Base-by-base conservation (phyloP, 441 rosid species). In the Bocquillonia castaneifolia region DNA sequence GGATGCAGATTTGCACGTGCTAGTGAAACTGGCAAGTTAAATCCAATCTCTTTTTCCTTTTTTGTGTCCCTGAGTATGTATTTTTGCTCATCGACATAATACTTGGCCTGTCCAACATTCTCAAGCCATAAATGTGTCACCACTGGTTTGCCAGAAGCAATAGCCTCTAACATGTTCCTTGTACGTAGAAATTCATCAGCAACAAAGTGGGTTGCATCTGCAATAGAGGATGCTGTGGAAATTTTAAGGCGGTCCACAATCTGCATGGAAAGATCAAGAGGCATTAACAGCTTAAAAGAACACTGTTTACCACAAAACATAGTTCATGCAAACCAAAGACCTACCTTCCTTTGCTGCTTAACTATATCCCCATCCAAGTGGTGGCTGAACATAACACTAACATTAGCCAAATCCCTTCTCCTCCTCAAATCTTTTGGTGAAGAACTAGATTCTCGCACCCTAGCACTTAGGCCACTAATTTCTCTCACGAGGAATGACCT, bases 101-200 rank as follows among this genome's bases (percentile, higher is more conserved):
- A 83, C 52, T 83, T 82, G 60, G 83, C 95, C 72, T 81, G 85
- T 54, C 80, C 85, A 69, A 88, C 78, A 79, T 90, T 82, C 83
- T 90, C 90, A 64, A 92, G 90, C 96, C 96, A 90, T 67, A 84
- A 78, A 77, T 80, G 90, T 25, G 96, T 86, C 72, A 92, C 93
- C 76, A 92, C 87, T 68, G 90, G 91, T 77, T 88, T 92, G 18
- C 95, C 98, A 69, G 79, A 79, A 76, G 89, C 95, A 71, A 92
- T 88, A 59, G 95, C 90, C 76, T 88, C 93, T 72, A 92, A 68
- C 96, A 90, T 92, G 77, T 92, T 88, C 77, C 96, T 83, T 51
- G 98, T 92, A 69, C 98, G 98, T 70, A 78, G 79, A 80, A 90
- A 92, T 72, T 64, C 79, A 81, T 92, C 90, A 29, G 96, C 80